Evolutionary conservation across 768 basidiomycete species (phyloP).

Genomic region (Nevesoporus exiguus): DNA sequence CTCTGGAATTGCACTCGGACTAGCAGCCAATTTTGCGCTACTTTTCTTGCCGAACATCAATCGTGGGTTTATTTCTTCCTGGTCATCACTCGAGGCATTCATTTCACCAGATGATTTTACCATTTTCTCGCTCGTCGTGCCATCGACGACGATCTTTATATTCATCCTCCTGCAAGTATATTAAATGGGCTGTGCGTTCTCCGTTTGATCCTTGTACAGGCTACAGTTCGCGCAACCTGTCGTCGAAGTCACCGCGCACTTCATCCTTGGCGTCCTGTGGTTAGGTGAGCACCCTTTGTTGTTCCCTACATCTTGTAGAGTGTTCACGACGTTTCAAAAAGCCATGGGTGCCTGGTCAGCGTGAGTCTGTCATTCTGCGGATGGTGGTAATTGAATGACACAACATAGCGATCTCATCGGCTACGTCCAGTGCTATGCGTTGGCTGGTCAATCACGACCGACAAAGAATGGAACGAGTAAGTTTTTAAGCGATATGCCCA

Average conservation of each 20-base stretch:
- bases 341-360: constrained; percentile 75
- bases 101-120: constrained; percentile 57
- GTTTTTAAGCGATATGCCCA: constrained; percentile 16
- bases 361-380: constrained; percentile 38
- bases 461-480: constrained; percentile 57
- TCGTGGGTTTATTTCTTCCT: constrained; percentile 40
- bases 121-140: constrained; percentile 63
- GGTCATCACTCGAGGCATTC: neutral
- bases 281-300: constrained; percentile 45
- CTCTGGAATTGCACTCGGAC: constrained; percentile 56
- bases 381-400: constrained; percentile 2
- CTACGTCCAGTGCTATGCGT: constrained; percentile 52
- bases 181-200: neutral
- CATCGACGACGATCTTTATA: constrained; percentile 60
- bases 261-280: constrained; percentile 63
- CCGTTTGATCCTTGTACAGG: constrained; percentile 34
- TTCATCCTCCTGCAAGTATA: constrained; percentile 54
- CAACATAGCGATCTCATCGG: constrained; percentile 65
- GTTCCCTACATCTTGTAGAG: neutral
- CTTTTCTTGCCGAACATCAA: constrained; percentile 64
- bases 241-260: constrained; percentile 53
- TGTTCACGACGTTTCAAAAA: constrained; percentile 29
- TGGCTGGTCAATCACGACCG: constrained; percentile 40
- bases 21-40: constrained; percentile 63
- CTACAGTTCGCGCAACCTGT: constrained; percentile 68